Evolutionary conservation across 805 yeast genomes (phyloP).

Genomic region (Peterozyma toletana): DNA sequence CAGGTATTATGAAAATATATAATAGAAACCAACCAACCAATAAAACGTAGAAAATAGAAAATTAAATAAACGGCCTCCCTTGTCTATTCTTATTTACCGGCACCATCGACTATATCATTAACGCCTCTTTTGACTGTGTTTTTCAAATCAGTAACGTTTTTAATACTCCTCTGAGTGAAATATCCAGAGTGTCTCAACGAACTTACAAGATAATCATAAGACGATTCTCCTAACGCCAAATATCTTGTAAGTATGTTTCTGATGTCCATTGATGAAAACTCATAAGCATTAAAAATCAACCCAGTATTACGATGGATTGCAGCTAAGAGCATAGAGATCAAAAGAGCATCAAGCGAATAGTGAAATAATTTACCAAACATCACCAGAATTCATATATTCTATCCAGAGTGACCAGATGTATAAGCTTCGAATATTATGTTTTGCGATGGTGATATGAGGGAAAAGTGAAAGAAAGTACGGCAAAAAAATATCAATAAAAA

Average conservation of each 20-base stretch:
- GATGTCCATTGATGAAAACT: slow-evolving; percentile 41
- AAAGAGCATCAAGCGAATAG: slow-evolving; percentile 67
- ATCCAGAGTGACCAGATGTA: no score
- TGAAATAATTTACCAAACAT: slow-evolving; percentile 62
- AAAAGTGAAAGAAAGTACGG: not conserved
- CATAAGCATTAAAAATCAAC: slow-evolving; percentile 34
- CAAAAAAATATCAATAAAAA: not conserved
- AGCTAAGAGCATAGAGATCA: slow-evolving; percentile 76
- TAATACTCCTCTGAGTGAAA: slow-evolving; percentile 36
- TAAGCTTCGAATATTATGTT: no score
- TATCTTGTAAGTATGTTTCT: slow-evolving; percentile 37
- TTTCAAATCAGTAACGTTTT: slow-evolving; percentile 18
- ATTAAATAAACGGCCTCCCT: no score
- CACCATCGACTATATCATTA: slow-evolving; percentile 17
- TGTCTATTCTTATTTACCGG: not conserved
- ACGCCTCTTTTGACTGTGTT: slow-evolving; percentile 21
- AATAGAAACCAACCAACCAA: no score
- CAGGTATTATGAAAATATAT: no score
- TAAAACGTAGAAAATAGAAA: no score
- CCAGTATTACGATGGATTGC: slow-evolving; percentile 86
- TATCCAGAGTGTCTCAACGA: slow-evolving; percentile 39
- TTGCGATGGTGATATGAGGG: not conserved
- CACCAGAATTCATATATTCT: not conserved
- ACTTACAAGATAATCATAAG: slow-evolving; percentile 42
- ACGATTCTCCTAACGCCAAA: slow-evolving; percentile 52